Evolutionary conservation across 2,329 filamentous ascomycete species (phyloP).

Genomic region (Sarocladiaceae sp.): DNA sequence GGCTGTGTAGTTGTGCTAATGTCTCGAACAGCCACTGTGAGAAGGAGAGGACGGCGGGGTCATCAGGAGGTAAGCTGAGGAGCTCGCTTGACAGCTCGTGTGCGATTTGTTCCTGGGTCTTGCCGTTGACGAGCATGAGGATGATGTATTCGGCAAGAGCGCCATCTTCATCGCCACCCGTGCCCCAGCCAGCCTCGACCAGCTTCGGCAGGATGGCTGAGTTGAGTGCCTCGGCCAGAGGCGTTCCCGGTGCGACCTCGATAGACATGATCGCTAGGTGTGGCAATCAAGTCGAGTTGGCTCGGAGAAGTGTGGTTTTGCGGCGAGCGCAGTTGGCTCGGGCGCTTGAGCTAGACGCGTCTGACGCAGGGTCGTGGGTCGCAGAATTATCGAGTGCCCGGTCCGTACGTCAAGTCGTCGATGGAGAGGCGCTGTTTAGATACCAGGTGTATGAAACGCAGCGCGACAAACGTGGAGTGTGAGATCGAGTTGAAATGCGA

Average conservation of each 20-base stretch:
- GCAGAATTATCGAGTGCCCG: neutral
- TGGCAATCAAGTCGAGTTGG: neutral
- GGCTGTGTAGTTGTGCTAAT: conserved; percentile 60
- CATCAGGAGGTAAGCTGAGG: conserved; percentile 73
- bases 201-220: conserved; percentile 83
- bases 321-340: conserved; percentile 1
- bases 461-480: no score
- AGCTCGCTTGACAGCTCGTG: conserved; percentile 83
- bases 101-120: conserved; percentile 84
- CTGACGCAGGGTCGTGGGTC: neutral
- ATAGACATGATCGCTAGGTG: conserved; percentile 58
- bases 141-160: conserved; percentile 94
- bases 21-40: conserved; percentile 91
- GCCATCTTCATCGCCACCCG: conserved; percentile 70
- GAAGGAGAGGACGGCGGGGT: conserved; percentile 76
- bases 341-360: conserved; percentile 2
- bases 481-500: neutral
- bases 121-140: conserved; percentile 93
- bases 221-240: conserved; percentile 78
- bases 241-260: conserved; percentile 70
- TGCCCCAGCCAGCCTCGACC: conserved; percentile 86
- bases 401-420: no score
- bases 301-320: neutral
- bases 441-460: no score
- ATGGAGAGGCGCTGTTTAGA: no score